Base-by-base conservation (phyloP, 2,329 filamentous ascomycete species). In the Raffaelea deltoideospora region DNA sequence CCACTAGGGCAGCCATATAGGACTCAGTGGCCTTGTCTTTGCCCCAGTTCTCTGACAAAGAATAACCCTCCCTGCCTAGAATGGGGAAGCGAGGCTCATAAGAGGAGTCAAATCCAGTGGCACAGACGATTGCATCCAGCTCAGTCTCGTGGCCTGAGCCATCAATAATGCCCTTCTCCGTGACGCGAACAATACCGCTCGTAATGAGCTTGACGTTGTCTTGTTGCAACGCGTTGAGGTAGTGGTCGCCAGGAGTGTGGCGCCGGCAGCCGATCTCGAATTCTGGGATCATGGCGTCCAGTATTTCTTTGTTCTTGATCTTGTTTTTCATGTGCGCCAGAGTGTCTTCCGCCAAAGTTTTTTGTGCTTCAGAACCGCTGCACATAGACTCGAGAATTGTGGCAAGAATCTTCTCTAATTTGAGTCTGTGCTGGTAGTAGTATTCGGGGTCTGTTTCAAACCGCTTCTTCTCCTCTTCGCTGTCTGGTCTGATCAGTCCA, bases 81-180 rank as follows among this genome's bases (percentile, higher is more conserved):
- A 71, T 50, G 2, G 64, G 65, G 42, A 68, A 71, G 2, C 61
- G 56, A 6, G 67, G 66, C 9, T 56, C 48, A 48, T 69, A 70
- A 2, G 62, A 65, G 7, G 60, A 63, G 45, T 72, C 60, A 45
- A 70, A 72, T 2, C 68, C 67, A 0, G 67, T 72, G 11, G 68
- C 69, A 40, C 67, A 70, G 34, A 75, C 57, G 18, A 76, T 61
- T 10, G 60, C 58, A 46, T 76, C 72, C 15, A 69, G 61, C 22
- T 65, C 56, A 35, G 66, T 50, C 18, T 63, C 49, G 26, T 59
- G 47, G 17, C 64, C 67, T 7, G 60, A 59, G 1, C 53, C 54
- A 26, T 69, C 53, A 46, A 62, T 49, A 35, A 72, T 51, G 15
- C 69, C 62, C 18, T 60, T 56, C 15, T 57, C 49, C 2, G 66